phyloP scores from a whole-genome alignment of 2,329 filamentous ascomycete species.

The Pestalotiopsis sp. region DNA sequence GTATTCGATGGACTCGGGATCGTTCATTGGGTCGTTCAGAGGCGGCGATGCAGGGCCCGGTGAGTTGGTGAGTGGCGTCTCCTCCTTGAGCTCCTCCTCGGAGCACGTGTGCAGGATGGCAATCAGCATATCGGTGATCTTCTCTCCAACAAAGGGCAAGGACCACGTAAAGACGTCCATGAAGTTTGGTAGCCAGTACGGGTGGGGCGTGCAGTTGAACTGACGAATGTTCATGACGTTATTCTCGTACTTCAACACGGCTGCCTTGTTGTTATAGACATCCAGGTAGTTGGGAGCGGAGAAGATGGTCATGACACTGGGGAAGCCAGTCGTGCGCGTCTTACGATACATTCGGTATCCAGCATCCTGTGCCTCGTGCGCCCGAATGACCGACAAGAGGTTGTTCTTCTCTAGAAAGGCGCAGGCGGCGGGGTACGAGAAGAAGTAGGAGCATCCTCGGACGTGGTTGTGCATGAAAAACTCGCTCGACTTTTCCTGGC shows the following conservation, averaged over 20 bases:
- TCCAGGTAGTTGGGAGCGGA: constrained; percentile 98
- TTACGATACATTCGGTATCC: constrained; percentile 99
- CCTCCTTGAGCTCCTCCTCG: constrained; percentile 95
- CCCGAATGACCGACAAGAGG: constrained; percentile 92
- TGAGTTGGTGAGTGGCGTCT: constrained; percentile 72
- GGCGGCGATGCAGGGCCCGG: constrained; percentile 77
- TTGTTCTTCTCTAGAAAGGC: constrained; percentile 99
- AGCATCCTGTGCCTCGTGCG: constrained; percentile 97
- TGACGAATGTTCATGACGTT: constrained; percentile 99
- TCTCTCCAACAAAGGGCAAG: constrained; percentile 95
- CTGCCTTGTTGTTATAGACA: constrained; percentile 99
- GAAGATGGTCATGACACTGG: constrained; percentile 99
- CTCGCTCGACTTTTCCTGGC: constrained; percentile 96
- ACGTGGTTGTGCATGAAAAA: constrained; percentile 99
- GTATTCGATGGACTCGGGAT: constrained; percentile 87
- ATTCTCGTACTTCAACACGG: constrained; percentile 98
- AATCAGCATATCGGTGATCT: constrained; percentile 99
- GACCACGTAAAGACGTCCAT: constrained; percentile 99
- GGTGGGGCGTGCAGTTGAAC: constrained; percentile 99
- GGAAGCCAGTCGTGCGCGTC: constrained; percentile 96
- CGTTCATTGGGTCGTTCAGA: constrained; percentile 50
- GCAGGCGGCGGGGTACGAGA: constrained; percentile 96
- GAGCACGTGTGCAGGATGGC: constrained; percentile 98
- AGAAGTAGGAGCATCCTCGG: constrained; percentile 98
- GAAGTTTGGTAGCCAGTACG: constrained; percentile 99